A percentile compares a stretch with the other conserved stretches of the same genome.
These are phyloP conservation scores for Apiospora rasikravindrae DNA, from an alignment of 2,329 filamentous ascomycete genomes.

Conservation along the genomic window DNA sequence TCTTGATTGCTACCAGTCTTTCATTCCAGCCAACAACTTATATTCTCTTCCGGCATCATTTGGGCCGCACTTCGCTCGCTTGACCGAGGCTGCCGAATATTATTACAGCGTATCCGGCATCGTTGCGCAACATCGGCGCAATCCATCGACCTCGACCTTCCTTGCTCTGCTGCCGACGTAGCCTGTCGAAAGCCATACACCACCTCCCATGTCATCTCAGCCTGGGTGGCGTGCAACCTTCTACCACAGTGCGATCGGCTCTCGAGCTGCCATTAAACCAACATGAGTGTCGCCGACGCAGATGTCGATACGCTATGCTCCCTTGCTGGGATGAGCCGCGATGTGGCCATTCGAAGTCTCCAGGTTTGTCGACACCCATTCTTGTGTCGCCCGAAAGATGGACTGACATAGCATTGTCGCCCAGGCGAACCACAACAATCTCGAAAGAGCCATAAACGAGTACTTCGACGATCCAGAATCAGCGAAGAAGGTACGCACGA, in stretches of 20 bases:
- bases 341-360: conserved; percentile 32
- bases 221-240: conserved; percentile 8
- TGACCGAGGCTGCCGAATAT: neutral
- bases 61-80: neutral
- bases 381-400: neutral
- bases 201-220: neutral
- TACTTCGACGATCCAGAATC: conserved; percentile 54
- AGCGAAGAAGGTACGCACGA: conserved; percentile 6
- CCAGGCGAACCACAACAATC: conserved; percentile 51
- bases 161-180: neutral
- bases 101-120: neutral
- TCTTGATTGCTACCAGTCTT: conserved; percentile 1
- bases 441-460: conserved; percentile 55
- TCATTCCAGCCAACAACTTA: neutral
- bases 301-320: conserved; percentile 29
- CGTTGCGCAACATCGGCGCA: conserved; percentile 3
- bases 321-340: conserved; percentile 28
- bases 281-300: conserved; percentile 25
- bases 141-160: neutral
- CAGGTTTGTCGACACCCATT: conserved; percentile 30
- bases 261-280: neutral
- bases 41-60: neutral
- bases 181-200: neutral
- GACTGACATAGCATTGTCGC: neutral
- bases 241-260: neutral